A percentile compares a stretch with the other conserved stretches of the same genome.
phyloP scores from a whole-genome alignment of 2,329 filamentous ascomycete species.

The Alternaria novae-zelandiae region DNA sequence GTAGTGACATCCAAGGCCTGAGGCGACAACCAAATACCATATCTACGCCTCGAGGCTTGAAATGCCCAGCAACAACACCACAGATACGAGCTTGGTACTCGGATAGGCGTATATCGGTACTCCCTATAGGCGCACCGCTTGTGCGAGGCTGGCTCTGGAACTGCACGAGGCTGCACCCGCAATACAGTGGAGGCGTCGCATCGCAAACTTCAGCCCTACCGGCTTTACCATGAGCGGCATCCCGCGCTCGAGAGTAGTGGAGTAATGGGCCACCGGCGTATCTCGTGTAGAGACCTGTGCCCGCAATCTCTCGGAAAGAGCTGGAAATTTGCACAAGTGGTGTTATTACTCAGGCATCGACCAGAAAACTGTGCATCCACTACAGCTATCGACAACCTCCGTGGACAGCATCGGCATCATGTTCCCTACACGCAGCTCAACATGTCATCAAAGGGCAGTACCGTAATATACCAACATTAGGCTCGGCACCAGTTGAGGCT shows the following conservation, averaged over 20 bases:
- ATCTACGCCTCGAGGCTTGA: conserved; percentile 3
- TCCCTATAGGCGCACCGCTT: not conserved
- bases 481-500: conserved; percentile 6
- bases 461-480: conserved; percentile 8
- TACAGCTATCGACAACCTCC: not conserved
- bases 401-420: not conserved
- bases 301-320: not conserved
- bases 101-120: not conserved
- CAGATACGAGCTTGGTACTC: conserved; percentile 2
- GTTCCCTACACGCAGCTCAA: not conserved
- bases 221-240: conserved; percentile 1
- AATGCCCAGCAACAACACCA: conserved; percentile 7
- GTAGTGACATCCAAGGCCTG: conserved; percentile 3
- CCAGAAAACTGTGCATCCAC: not conserved
- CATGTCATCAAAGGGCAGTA: not conserved
- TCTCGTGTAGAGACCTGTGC: not conserved
- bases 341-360: not conserved
- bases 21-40: conserved; percentile 8
- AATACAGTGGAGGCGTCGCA: not conserved
- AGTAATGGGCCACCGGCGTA: conserved; percentile 3
- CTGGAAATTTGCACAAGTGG: not conserved
- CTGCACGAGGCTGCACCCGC: not conserved
- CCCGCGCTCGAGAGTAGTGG: not conserved
- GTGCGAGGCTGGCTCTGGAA: conserved; percentile 1
- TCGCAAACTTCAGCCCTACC: conserved; percentile 10